These are phyloP conservation scores for Amanita exitialis DNA, from an alignment of 768 basidiomycete genomes.

Conservation along the genomic window DNA sequence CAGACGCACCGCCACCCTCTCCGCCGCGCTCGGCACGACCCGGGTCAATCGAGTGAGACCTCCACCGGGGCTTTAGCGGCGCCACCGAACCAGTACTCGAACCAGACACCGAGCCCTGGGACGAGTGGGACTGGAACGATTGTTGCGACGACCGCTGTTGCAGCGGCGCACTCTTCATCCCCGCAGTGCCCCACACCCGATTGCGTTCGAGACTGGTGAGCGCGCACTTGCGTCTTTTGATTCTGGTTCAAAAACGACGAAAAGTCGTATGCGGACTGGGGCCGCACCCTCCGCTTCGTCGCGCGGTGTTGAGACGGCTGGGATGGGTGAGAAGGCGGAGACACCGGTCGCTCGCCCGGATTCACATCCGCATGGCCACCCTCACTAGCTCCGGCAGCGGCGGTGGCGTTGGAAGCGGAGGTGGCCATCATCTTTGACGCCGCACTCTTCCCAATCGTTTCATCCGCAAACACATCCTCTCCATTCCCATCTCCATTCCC, in stretches of 20 bases:
- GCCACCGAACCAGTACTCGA: conserved; percentile 9
- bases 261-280: conserved; percentile 51
- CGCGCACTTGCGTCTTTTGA: conserved; percentile 15
- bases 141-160: conserved; percentile 17
- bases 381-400: neutral
- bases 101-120: conserved; percentile 8
- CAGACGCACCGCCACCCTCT: neutral
- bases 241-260: conserved; percentile 24
- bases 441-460: conserved; percentile 53
- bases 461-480: conserved; percentile 35
- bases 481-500: conserved; percentile 24
- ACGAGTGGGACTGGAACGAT: conserved; percentile 9
- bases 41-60: conserved; percentile 32
- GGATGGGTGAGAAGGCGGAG: conserved; percentile 13
- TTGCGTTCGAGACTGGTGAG: conserved; percentile 7
- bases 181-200: too few species aligned
- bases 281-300: conserved; percentile 30
- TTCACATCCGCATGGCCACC: conserved; percentile 17
- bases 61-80: conserved; percentile 25
- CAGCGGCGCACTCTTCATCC: neutral
- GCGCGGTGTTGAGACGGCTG: too few species aligned
- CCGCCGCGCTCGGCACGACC: neutral
- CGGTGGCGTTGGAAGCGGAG: neutral
- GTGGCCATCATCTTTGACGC: conserved; percentile 19
- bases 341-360: conserved; percentile 10